A percentile compares a stretch with the other conserved stretches of the same genome.
Conservation (phyloP, 164 flowering plant species). For the Macadamia tetraphylla region DNA sequence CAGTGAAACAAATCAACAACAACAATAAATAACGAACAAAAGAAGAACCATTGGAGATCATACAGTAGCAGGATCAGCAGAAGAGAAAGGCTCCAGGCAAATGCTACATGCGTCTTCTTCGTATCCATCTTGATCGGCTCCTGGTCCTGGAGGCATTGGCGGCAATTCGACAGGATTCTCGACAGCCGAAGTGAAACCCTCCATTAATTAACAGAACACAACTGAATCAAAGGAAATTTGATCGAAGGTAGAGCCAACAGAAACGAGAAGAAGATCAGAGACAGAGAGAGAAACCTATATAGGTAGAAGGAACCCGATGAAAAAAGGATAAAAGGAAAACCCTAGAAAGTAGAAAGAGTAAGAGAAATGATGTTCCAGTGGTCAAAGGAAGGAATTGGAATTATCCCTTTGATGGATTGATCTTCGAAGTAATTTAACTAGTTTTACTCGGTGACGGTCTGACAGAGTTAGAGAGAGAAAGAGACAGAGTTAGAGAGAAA, state of each 20-base stretch:
- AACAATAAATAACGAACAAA: background rate
- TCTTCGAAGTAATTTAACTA: background rate
- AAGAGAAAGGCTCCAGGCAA: conserved; percentile 54
- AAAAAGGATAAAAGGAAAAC: background rate
- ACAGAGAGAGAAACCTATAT: conserved; percentile 13
- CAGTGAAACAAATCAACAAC: background rate
- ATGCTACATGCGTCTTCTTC: conserved; percentile 65
- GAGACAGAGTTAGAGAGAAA: background rate
- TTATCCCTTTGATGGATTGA: no score
- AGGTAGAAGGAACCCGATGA: background rate
- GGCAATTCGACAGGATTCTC: conserved; percentile 14
- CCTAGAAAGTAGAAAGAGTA: background rate
- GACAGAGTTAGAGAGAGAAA: background rate
- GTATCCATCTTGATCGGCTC: conserved; percentile 16
- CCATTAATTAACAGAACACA: conserved; percentile 15
- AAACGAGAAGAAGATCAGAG: background rate
- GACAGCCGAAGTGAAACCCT: conserved; percentile 12
- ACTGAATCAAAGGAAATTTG: background rate
- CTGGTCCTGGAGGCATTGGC: conserved; percentile 9
- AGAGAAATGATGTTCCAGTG: conserved; percentile 10
- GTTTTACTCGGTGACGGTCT: background rate
- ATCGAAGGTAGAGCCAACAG: background rate
- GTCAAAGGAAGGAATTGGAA: conserved; percentile 33
- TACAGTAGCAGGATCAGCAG: conserved; percentile 56
- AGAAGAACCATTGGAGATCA: background rate